These are phyloP conservation scores for Dalbergia cultrata DNA, from an alignment of 306 rosid genomes.

Conservation along the genomic window DNA sequence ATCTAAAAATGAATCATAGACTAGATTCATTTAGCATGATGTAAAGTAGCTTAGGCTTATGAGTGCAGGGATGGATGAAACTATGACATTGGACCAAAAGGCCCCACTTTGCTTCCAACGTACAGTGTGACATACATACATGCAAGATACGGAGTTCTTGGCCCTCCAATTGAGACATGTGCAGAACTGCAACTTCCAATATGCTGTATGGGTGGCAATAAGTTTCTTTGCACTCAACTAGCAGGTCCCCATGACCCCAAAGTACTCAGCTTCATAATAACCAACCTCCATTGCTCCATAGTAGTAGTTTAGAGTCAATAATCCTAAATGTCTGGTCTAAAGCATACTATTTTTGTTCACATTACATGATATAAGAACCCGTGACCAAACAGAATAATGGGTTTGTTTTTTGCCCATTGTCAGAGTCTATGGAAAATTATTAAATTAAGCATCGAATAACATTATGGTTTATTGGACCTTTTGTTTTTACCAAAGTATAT, in stretches of 20 bases:
- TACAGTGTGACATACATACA: conserved; percentile 22
- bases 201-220: conserved; percentile 18
- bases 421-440: conserved; percentile 11
- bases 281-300: background rate
- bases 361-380: conserved; percentile 36
- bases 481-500: conserved; percentile 24
- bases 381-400: conserved; percentile 46
- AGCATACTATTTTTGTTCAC: conserved; percentile 3
- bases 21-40: conserved; percentile 5
- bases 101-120: conserved; percentile 36
- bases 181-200: conserved; percentile 48
- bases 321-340: conserved; percentile 26
- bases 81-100: conserved; percentile 32
- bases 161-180: conserved; percentile 50
- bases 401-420: background rate
- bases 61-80: conserved; percentile 21
- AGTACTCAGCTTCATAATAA: conserved; percentile 30
- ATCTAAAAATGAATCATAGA: conserved; percentile 29
- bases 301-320: conserved; percentile 30
- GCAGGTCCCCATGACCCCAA: conserved; percentile 26
- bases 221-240: conserved; percentile 18
- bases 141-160: conserved; percentile 45
- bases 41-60: conserved; percentile 3
- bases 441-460: conserved; percentile 37
- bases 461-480: conserved; percentile 28